Evolutionary conservation across 768 basidiomycete species (phyloP).

Genomic region (Boletus reticuloceps): DNA sequence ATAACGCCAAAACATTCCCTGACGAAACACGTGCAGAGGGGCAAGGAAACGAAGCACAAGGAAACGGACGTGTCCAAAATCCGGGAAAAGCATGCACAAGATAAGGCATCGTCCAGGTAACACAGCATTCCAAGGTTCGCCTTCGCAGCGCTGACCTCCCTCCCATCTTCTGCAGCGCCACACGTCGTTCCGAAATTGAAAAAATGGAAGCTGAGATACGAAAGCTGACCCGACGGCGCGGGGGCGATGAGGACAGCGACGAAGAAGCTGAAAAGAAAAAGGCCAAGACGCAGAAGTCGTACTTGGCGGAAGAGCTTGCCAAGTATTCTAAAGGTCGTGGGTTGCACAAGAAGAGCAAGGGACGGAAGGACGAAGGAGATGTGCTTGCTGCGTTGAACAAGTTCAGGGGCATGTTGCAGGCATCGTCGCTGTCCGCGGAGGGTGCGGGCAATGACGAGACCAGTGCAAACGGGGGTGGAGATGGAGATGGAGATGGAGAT

Average conservation of each 20-base stretch:
- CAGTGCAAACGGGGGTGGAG: slow-evolving; percentile 13
- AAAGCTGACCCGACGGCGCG: slow-evolving; percentile 62
- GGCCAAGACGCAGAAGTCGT: slow-evolving; percentile 60
- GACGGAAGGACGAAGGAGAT: slow-evolving; percentile 68
- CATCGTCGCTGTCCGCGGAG: slow-evolving; percentile 31
- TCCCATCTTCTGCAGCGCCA: slow-evolving; percentile 39
- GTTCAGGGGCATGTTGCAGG: slow-evolving; percentile 69
- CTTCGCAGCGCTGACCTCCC: neutral
- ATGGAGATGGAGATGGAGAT: slow-evolving; percentile 5
- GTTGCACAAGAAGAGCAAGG: slow-evolving; percentile 53
- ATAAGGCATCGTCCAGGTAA: slow-evolving; percentile 63
- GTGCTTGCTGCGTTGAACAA: slow-evolving; percentile 65
- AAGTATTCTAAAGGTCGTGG: slow-evolving; percentile 73
- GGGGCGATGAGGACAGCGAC: slow-evolving; percentile 59
- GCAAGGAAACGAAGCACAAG: slow-evolving; percentile 23
- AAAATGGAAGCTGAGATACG: slow-evolving; percentile 89
- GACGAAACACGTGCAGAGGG: neutral
- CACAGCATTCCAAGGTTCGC: neutral
- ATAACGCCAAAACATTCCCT: neutral
- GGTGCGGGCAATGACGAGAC: slow-evolving; percentile 23
- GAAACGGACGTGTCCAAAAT: slow-evolving; percentile 63
- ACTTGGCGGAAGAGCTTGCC: slow-evolving; percentile 76
- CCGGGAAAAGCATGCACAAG: slow-evolving; percentile 70
- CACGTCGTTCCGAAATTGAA: slow-evolving; percentile 74
- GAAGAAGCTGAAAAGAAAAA: slow-evolving; percentile 56